Evolutionary conservation across 192 early-diverging fungal genomes (phyloP).

Genomic region (Coemansia sp.): DNA sequence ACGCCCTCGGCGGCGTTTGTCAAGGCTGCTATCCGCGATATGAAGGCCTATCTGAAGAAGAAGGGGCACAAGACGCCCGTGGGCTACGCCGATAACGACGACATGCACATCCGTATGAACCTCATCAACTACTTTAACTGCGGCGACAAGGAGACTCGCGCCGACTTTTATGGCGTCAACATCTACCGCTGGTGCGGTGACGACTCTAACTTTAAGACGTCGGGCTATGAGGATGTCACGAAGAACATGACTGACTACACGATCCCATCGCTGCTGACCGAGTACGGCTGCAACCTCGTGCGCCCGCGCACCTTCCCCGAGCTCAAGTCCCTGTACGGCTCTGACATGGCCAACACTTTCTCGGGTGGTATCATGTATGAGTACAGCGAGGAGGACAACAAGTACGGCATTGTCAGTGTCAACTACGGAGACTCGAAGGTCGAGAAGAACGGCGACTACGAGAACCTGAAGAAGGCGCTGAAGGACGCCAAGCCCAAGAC

Average conservation of each 20-base stretch:
- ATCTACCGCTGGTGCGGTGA: slow-evolving; percentile 74
- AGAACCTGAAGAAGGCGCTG: slow-evolving; percentile 56
- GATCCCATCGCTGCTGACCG: slow-evolving; percentile 69
- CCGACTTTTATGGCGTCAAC: slow-evolving; percentile 75
- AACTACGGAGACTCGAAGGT: slow-evolving; percentile 44
- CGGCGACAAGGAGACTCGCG: slow-evolving; percentile 58
- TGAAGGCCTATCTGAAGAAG: slow-evolving; percentile 60
- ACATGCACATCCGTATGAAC: slow-evolving; percentile 61
- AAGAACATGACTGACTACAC: slow-evolving; percentile 61
- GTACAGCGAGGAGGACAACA: slow-evolving; percentile 70
- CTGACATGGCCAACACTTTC: slow-evolving; percentile 63
- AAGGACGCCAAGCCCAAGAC: slow-evolving; percentile 53
- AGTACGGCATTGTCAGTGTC: slow-evolving; percentile 68
- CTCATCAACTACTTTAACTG: slow-evolving; percentile 72
- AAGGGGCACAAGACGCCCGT: slow-evolving; percentile 60
- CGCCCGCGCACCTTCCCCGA: slow-evolving; percentile 68
- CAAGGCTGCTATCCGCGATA: slow-evolving; percentile 65
- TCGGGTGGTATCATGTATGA: slow-evolving; percentile 75
- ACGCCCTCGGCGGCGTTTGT: slow-evolving; percentile 65
- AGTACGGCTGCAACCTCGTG: slow-evolving; percentile 72
- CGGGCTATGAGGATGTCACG: slow-evolving; percentile 67
- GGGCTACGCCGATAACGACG: slow-evolving; percentile 73
- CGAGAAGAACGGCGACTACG: slow-evolving; percentile 58
- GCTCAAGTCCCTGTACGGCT: slow-evolving; percentile 63
- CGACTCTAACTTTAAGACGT: slow-evolving; percentile 57